A percentile compares a stretch with the other conserved stretches of the same genome.
These are phyloP conservation scores for Pezizomycotina sp. DNA, from an alignment of 2,329 filamentous ascomycete genomes.

Conservation along the genomic window DNA sequence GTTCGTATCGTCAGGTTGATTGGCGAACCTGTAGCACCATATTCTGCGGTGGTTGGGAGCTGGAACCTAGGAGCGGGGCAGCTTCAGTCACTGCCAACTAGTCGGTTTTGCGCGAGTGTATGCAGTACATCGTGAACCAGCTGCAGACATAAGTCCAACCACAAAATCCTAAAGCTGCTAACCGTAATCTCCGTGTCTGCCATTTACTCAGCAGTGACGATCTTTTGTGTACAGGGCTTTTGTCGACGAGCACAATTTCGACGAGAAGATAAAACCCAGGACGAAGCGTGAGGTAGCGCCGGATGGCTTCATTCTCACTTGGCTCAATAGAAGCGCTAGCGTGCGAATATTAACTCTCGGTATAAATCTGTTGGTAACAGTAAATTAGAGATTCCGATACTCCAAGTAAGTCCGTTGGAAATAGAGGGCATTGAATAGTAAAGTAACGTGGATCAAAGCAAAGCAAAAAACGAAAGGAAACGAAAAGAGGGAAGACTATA, in stretches of 20 bases:
- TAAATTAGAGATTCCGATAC: constrained; percentile 6
- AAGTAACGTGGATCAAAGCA: constrained; percentile 22
- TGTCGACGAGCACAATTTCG: constrained; percentile 54
- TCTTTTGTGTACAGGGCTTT: constrained; percentile 47
- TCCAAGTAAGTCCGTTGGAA: constrained; percentile 26
- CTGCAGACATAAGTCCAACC: constrained; percentile 14
- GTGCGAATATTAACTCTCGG: constrained; percentile 60
- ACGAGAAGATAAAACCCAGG: constrained; percentile 62
- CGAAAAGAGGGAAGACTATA: constrained; percentile 9
- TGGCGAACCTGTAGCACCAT: constrained; percentile 24
- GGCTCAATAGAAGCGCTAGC: constrained; percentile 59
- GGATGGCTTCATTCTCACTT: constrained; percentile 75
- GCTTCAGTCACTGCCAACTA: constrained; percentile 23
- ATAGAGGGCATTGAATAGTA: constrained; percentile 27
- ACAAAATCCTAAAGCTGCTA: constrained; percentile 19
- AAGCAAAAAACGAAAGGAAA: constrained; percentile 9
- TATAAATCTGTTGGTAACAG: constrained; percentile 17
- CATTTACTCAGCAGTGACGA: constrained; percentile 24
- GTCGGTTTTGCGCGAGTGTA: constrained; percentile 24
- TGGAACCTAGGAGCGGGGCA: constrained; percentile 25
- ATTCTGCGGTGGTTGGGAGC: constrained; percentile 20
- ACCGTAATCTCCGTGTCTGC: constrained; percentile 28
- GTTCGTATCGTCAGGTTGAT: constrained; percentile 37
- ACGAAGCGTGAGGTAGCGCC: constrained; percentile 58
- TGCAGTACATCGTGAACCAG: constrained; percentile 47